Evolutionary conservation across 345 rosid genomes (phyloP), one percentile per base, ranked within the genome.

Genomic region (Capsella bursapastoris): DNA sequence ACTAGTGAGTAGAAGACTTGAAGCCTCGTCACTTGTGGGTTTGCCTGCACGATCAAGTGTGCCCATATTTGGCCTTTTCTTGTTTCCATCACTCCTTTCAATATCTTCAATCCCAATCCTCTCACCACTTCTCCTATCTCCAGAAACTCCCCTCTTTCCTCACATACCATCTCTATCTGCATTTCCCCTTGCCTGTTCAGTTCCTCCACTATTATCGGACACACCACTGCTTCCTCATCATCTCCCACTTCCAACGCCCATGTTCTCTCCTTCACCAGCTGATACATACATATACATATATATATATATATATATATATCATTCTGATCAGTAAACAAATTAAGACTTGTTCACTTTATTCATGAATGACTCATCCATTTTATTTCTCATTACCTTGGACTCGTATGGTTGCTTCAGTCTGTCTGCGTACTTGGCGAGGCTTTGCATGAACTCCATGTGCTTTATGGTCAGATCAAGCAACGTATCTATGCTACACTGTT

Each of bases 121-220:
- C 85, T 82, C 28, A 95, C 77, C 64, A 83, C 80, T 34, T 92
- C 90, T 2, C 91, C 92, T 56, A 90, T 92, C 86, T 95, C 98
- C 27, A 95, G 87, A 77, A 90, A 90, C 77, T 86, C 81, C 41
- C 87, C 96, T 32, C 51, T 81, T 44, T 95, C 93, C 59, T 90
- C 89, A 57, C 97, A 92, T 18, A 92, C 77, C 96, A 92, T 89
- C 99, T 95, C 97, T 62, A 95, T 87, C 73, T 86, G 91, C 92
- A 95, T 90, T 71, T 87, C 87, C 55, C 94, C 98, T 3, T 90
- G 85, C 7, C 78, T 68, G 45, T 68, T 82, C 62, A 95, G 79
- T 28, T 95, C 98, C 85, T 95, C 90, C 18, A 95, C 96, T 47
- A 89, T 79, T 66, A 95, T 84, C 16, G 99, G 99, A 71, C 98